A percentile compares a stretch with the other conserved stretches of the same genome.
Evolutionary conservation across 1,139 yeast species (phyloP).

Genomic region (Zhuliangozyma blackwelliae): DNA sequence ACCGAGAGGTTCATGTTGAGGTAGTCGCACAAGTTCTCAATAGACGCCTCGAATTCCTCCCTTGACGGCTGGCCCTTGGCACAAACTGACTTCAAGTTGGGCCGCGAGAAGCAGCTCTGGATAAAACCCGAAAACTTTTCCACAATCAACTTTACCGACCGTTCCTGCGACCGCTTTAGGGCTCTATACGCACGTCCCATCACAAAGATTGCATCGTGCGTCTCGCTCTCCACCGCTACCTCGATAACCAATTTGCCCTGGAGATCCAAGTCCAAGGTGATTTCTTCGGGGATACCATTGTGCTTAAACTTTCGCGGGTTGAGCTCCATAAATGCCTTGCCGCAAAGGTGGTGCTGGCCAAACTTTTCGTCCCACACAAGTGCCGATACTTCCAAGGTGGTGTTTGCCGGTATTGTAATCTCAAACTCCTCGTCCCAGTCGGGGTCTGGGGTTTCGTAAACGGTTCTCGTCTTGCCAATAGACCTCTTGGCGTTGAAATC

Average conservation of each 20-base stretch:
- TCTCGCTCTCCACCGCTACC: conserved; percentile 73
- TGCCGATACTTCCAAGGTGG: conserved; percentile 44
- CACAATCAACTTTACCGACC: conserved; percentile 63
- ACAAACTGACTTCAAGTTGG: conserved; percentile 49
- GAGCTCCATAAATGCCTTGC: conserved; percentile 58
- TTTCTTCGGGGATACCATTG: conserved; percentile 65
- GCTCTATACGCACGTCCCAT: conserved; percentile 74
- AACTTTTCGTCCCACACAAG: conserved; percentile 74
- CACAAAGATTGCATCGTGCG: conserved; percentile 71
- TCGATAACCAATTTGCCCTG: conserved; percentile 64
- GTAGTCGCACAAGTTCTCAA: conserved; percentile 72
- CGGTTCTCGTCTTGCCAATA: conserved; percentile 68
- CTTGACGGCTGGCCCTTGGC: conserved; percentile 46
- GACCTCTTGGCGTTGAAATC: conserved; percentile 57
- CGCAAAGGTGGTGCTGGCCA: conserved; percentile 63
- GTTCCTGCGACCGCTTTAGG: conserved; percentile 56
- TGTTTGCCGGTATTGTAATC: conserved; percentile 40
- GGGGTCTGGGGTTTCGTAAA: conserved; percentile 63
- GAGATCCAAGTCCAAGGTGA: conserved; percentile 58
- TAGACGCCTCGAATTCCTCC: conserved; percentile 60
- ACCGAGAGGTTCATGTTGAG: conserved; percentile 66
- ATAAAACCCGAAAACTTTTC: conserved; percentile 51
- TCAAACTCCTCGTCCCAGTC: conserved; percentile 91
- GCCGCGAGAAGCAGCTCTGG: conserved; percentile 37
- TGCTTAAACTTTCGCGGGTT: conserved; percentile 64